Evolutionary conservation across 2,329 filamentous ascomycete genomes (phyloP).

Genomic region (Phoma sp.): DNA sequence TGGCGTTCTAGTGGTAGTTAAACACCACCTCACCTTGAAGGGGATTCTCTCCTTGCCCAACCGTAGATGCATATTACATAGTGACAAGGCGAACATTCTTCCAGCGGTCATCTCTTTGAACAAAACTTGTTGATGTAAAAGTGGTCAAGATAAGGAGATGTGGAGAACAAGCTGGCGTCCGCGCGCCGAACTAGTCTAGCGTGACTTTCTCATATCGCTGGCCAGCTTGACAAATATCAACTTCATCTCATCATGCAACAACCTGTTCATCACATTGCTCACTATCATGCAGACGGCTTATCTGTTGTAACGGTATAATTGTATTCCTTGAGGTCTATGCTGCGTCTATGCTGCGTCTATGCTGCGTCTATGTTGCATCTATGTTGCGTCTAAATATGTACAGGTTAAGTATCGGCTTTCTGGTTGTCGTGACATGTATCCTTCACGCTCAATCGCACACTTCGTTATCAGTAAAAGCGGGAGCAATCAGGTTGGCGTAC

Average conservation of each 20-base stretch:
- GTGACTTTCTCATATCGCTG: neutral
- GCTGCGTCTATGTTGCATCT: too few relatives aligned
- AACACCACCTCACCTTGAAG: too few relatives aligned
- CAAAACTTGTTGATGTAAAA: too few relatives aligned
- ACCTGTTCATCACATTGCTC: neutral
- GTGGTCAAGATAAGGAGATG: conserved; percentile 4
- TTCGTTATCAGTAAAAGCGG: conserved; percentile 21
- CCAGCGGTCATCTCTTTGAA: too few relatives aligned
- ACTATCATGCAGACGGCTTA: neutral
- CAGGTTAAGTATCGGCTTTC: neutral
- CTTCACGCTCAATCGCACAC: neutral
- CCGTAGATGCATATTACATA: too few relatives aligned
- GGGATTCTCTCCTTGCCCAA: neutral
- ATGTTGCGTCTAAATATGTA: conserved; percentile 2
- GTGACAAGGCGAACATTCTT: too few relatives aligned
- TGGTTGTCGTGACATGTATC: neutral
- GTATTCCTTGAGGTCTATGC: neutral
- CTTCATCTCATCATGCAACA: neutral
- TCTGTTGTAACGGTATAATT: neutral
- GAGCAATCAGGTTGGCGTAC: conserved; percentile 13
- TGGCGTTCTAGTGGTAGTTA: neutral
- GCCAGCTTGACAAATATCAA: neutral
- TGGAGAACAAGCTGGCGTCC: conserved; percentile 1
- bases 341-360: conserved; percentile 2
- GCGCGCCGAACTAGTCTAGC: neutral